Evolutionary conservation across 345 rosid species (phyloP), one percentile per base, ranked within the genome.

Genomic region (Lumnitzera littorea): DNA sequence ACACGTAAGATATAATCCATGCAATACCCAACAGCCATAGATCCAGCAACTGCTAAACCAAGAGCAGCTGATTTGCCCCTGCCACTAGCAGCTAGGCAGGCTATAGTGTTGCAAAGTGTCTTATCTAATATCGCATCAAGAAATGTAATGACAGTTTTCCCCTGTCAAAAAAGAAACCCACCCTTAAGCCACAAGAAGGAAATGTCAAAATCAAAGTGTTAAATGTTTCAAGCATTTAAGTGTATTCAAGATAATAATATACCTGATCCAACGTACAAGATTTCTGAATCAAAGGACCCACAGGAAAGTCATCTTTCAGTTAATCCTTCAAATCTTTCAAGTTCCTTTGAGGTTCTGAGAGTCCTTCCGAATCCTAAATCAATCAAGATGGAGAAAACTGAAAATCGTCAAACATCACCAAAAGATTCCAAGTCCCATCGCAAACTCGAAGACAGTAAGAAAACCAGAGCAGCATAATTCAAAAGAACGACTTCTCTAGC

Each of bases 31-130:
- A 96, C 88, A 61, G 96, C 91, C 74, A 92, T 67, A 69, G 98
- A 96, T 57, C 96, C 98, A 55, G 96, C 79, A 51, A 92, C 73
- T 20, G 96, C 89, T 64, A 92, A 72, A 67, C 98, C 96, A 58
- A 92, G 96, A 56, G 96, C 94, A 67, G 96, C 96, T 10, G 98
- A 92, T 76, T 92, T 92, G 41, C 98, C 96, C 76, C 96, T 97
- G 51, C 99, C 99, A 65, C 99, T 89, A 70, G 96, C 84, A 67
- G 97, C 97, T 68, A 94, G 90, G 75, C 88, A 78, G 64, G 99
- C 96, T 75, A 88, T 83, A 58, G 92, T 90, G 68, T 89, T 84
- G 60, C 81, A 83, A 36, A 86, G 84, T 15, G 83, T 80, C 83
- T 84, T 90, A 73, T 94, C 99, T 78, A 94, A 69, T 70, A 88